These are phyloP conservation scores for Nemania abortiva DNA, from an alignment of 2,329 filamentous ascomycete genomes.

Conservation along the genomic window DNA sequence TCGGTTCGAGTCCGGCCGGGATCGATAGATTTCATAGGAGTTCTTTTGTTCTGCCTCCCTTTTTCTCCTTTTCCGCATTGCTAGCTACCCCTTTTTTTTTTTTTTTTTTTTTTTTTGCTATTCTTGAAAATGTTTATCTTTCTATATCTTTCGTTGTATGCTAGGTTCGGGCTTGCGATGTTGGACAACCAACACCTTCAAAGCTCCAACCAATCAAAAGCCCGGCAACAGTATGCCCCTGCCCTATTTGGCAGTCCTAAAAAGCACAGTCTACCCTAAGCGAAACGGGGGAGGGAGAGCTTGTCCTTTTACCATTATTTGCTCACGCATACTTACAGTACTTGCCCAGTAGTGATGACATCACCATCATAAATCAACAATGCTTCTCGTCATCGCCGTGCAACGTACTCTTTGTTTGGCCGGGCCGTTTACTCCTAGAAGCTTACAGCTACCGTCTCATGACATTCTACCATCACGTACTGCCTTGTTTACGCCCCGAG, in stretches of 20 bases:
- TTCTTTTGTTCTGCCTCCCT: no score
- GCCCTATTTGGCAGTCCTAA: slow-evolving; percentile 5
- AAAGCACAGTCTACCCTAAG: not conserved
- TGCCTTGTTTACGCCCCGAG: slow-evolving; percentile 14
- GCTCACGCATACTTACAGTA: no score
- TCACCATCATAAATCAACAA: slow-evolving; percentile 12
- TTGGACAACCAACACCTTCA: no score
- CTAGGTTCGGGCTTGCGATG: no score
- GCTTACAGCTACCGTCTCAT: not conserved
- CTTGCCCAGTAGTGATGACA: slow-evolving; percentile 15
- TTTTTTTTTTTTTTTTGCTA: no score
- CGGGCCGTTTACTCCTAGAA: not conserved
- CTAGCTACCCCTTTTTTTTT: no score
- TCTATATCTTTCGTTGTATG: no score
- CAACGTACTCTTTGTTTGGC: slow-evolving; percentile 14
- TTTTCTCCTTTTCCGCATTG: no score
- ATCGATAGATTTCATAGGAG: not conserved
- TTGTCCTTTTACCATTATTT: not conserved
- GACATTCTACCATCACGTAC: not conserved
- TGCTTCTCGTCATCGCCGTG: slow-evolving; percentile 18
- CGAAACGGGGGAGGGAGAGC: not conserved
- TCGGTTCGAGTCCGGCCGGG: not conserved
- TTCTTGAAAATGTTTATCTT: no score
- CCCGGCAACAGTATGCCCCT: not conserved
- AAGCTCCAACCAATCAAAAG: slow-evolving; percentile 13